Evolutionary conservation across 257 asterid species (phyloP).

Genomic region (Ocimum tenuiflorum): DNA sequence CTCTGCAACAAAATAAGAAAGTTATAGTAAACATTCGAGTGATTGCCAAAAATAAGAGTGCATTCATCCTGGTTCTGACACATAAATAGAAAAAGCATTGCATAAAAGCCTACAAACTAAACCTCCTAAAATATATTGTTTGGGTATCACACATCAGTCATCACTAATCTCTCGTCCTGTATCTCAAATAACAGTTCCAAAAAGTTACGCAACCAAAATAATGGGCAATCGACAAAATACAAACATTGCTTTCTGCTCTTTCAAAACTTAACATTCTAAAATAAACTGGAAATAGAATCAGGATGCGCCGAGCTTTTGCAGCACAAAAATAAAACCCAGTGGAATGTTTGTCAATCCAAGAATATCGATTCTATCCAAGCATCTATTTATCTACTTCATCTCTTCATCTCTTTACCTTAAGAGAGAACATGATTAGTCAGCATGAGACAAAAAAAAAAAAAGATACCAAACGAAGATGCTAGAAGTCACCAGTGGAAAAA

Average conservation of each 20-base stretch:
- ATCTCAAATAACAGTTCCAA: not conserved
- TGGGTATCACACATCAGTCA: not conserved
- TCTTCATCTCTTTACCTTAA: not conserved
- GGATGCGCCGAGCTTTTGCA: not conserved
- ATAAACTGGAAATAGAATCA: not conserved
- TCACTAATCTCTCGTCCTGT: not conserved
- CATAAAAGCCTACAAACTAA: constrained; percentile 7
- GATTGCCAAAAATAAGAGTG: not conserved
- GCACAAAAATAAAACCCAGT: not conserved
- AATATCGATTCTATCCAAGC: not conserved
- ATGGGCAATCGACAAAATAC: constrained; percentile 8
- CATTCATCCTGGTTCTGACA: not conserved
- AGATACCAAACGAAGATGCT: not conserved
- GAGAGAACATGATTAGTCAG: not conserved
- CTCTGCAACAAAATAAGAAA: constrained; percentile 53
- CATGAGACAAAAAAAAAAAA: not conserved
- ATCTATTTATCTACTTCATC: too few relatives aligned
- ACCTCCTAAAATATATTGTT: not conserved
- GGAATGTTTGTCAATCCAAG: not conserved
- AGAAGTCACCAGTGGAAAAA: not conserved
- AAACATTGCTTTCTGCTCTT: not conserved
- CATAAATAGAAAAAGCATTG: not conserved
- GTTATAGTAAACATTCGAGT: constrained; percentile 11
- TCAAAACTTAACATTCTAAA: not conserved
- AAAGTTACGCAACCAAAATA: not conserved